Percentiles rank a stretch among this genome's conserved stretches.
These are phyloP conservation scores for Debaryomycetaceae sp. DNA, from an alignment of 1,139 yeast species.

Conservation along the genomic window DNA sequence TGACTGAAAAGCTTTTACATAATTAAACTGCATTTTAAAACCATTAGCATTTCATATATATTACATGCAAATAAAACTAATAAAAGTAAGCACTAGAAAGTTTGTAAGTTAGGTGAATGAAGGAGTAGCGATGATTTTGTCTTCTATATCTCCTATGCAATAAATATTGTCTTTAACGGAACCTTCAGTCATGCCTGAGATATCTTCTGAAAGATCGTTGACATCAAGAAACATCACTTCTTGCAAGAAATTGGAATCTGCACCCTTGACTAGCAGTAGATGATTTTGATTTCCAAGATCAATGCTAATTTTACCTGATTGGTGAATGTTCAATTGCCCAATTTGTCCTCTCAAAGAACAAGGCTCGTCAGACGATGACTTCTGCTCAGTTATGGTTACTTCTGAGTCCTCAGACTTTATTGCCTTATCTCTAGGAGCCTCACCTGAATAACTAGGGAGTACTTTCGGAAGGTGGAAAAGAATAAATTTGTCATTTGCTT, in stretches of 20 bases:
- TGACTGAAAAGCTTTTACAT: conserved; percentile 47
- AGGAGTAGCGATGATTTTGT: conserved; percentile 57
- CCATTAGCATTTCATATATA: conserved; percentile 1
- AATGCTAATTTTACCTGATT: conserved; percentile 76
- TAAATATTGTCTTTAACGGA: conserved; percentile 43
- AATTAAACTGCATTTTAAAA: not conserved
- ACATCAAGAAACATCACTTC: conserved; percentile 62
- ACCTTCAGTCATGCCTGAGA: conserved; percentile 30
- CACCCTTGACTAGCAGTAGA: conserved; percentile 74
- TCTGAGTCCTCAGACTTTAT: conserved; percentile 8
- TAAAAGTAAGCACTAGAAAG: conserved; percentile 4
- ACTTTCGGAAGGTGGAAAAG: conserved; percentile 72
- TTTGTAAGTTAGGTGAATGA: conserved; percentile 1
- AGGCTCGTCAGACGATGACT: conserved; percentile 8
- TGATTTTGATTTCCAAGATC: conserved; percentile 63
- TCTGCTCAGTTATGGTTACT: conserved; percentile 5
- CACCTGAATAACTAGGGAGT: conserved; percentile 52
- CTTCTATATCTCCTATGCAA: conserved; percentile 60
- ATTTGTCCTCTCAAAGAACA: conserved; percentile 48
- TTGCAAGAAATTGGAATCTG: conserved; percentile 68
- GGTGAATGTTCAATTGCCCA: conserved; percentile 72
- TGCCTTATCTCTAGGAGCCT: conserved; percentile 2
- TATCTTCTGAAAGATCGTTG: conserved; percentile 14
- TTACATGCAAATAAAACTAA: conserved; percentile 1
- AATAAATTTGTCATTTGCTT: conserved; percentile 26